Conservation (phyloP, 1,284 basidiomycete species). For the Somion occarium region DNA sequence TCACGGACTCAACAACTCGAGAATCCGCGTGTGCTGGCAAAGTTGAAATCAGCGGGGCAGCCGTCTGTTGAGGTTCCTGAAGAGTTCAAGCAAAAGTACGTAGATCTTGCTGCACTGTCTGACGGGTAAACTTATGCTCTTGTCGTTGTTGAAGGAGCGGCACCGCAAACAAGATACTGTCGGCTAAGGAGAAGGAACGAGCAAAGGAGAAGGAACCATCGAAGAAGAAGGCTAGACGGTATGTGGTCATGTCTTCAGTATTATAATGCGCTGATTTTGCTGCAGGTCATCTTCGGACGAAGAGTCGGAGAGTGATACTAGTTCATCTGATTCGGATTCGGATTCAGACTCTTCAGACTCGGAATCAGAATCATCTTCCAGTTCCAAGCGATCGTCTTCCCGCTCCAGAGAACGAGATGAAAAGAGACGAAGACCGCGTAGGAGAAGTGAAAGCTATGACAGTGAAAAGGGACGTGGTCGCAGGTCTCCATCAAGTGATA, state of each 20-base stretch:
- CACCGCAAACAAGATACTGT: constrained; percentile 68
- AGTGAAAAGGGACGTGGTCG: constrained; percentile 19
- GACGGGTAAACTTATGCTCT: no score
- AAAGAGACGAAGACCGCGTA: constrained; percentile 39
- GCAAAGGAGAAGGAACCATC: constrained; percentile 39
- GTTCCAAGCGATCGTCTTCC: constrained; percentile 31
- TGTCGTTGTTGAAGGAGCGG: constrained; percentile 43
- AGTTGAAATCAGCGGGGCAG: constrained; percentile 59
- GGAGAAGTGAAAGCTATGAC: constrained; percentile 20
- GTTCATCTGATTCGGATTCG: constrained; percentile 36
- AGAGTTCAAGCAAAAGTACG: constrained; percentile 74
- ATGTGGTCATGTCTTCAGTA: constrained; percentile 16
- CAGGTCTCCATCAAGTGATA: constrained; percentile 13
- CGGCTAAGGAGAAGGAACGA: constrained; percentile 68
- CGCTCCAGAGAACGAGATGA: constrained; percentile 36
- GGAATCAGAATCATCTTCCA: constrained; percentile 34
- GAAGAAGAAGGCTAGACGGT: constrained; percentile 53
- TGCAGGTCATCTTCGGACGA: no score
- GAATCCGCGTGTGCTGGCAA: constrained; percentile 59
- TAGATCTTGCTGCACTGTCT: constrained; percentile 12
- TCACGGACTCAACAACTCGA: constrained; percentile 75
- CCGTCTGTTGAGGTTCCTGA: constrained; percentile 75
- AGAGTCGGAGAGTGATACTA: no score
- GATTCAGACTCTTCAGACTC: constrained; percentile 32
- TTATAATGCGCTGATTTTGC: no score